Evolutionary conservation across 257 asterid genomes (phyloP).

Genomic region (Nicotiana tabacum): DNA sequence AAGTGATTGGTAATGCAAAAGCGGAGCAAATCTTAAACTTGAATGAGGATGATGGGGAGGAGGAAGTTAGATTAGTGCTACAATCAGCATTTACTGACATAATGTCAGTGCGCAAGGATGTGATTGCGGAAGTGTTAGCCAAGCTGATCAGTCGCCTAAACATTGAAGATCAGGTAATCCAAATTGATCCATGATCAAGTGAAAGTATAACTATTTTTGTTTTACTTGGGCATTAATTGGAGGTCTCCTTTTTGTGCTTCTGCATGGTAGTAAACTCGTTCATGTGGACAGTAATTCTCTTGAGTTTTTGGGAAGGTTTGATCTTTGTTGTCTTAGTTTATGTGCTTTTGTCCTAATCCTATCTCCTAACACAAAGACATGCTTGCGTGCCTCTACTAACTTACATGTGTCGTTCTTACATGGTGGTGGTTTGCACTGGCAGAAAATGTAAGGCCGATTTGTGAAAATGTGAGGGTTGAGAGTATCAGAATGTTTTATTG

Average conservation of each 20-base stretch:
- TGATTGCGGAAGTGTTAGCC: constrained; percentile 42
- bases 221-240: background rate
- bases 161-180: constrained; percentile 48
- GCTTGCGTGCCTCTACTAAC: background rate
- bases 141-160: constrained; percentile 65
- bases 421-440: background rate
- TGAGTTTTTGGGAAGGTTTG: background rate
- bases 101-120: constrained; percentile 58
- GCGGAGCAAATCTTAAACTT: constrained; percentile 38
- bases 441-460: background rate
- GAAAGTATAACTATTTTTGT: background rate
- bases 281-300: background rate
- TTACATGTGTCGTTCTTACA: background rate
- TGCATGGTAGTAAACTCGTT: background rate
- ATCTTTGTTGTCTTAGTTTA: background rate
- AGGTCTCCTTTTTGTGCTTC: background rate
- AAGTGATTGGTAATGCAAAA: constrained; percentile 58
- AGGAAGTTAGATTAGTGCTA: constrained; percentile 50
- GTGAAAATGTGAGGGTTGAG: background rate
- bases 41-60: constrained; percentile 43
- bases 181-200: background rate
- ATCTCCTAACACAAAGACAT: background rate
- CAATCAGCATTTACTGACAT: constrained; percentile 57
- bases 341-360: background rate
- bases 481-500: background rate